Conservation (phyloP, 441 rosid genomes). For the Mallotus japonicus region DNA sequence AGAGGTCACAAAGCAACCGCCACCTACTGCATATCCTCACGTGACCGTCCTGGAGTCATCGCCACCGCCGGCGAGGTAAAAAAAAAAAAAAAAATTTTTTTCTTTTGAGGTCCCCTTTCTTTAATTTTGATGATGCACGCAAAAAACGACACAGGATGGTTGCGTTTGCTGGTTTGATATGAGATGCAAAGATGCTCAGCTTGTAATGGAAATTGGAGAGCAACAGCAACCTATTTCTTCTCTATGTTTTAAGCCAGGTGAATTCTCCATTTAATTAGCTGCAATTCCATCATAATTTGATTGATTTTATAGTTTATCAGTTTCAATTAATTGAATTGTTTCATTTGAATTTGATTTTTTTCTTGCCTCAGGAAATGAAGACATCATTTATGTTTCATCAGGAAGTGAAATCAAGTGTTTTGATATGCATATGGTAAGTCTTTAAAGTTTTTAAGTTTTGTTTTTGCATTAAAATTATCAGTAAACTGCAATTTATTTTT, state of each 20-base stretch:
- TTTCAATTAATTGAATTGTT: not conserved
- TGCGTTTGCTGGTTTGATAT: slow-evolving; percentile 86
- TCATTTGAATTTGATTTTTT: not conserved
- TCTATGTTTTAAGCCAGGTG: slow-evolving; percentile 79
- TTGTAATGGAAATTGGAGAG: slow-evolving; percentile 51
- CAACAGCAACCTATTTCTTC: slow-evolving; percentile 76
- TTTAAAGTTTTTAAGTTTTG: not conserved
- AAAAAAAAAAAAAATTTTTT: not conserved
- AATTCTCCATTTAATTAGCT: not conserved
- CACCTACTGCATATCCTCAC: slow-evolving; percentile 83
- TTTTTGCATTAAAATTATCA: not conserved
- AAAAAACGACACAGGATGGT: slow-evolving; percentile 58
- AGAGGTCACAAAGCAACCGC: slow-evolving; percentile 74
- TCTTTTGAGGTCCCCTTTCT: not conserved
- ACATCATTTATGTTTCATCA: slow-evolving; percentile 55
- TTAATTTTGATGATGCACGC: not conserved
- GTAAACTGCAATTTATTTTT: no score
- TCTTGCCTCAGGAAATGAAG: slow-evolving; percentile 59
- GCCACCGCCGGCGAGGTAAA: slow-evolving; percentile 76
- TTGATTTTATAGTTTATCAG: no score
- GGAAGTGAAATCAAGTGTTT: slow-evolving; percentile 74
- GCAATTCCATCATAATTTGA: no score
- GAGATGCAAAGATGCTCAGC: slow-evolving; percentile 83
- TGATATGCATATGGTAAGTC: slow-evolving; percentile 71
- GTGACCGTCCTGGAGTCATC: slow-evolving; percentile 62